Evolutionary conservation across 805 yeast genomes (phyloP).

Genomic region (Candida peoriensis): DNA sequence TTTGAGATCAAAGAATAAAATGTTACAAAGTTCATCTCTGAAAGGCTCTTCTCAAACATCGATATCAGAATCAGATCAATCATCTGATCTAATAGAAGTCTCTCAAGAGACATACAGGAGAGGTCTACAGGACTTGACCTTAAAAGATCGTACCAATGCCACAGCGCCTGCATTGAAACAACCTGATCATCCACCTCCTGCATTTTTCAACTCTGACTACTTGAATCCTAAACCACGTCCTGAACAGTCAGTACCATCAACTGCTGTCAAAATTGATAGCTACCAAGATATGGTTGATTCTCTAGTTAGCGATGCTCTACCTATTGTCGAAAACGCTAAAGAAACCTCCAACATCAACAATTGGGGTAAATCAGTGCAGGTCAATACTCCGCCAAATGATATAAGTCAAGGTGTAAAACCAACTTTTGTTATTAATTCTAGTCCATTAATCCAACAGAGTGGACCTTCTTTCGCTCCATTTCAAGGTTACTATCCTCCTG

Average conservation of each 20-base stretch:
- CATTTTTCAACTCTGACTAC: slow-evolving; percentile 8
- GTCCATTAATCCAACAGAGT: not conserved
- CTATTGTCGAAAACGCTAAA: too few relatives aligned
- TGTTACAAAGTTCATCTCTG: not conserved
- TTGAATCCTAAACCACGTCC: too few relatives aligned
- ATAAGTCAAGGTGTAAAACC: not conserved
- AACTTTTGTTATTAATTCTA: not conserved
- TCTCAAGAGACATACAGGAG: slow-evolving; percentile 1
- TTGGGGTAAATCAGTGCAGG: not conserved
- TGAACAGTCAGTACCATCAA: too few relatives aligned
- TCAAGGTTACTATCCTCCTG: not conserved
- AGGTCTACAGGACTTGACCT: not conserved
- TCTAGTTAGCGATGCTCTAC: slow-evolving; percentile 23
- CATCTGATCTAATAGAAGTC: slow-evolving; percentile 4
- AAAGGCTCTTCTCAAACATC: not conserved
- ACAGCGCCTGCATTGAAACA: slow-evolving; percentile 3
- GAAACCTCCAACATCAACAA: too few relatives aligned
- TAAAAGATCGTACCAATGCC: slow-evolving; percentile 1
- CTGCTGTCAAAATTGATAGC: slow-evolving; percentile 5
- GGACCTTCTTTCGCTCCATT: not conserved
- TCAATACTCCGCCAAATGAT: not conserved
- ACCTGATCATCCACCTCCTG: not conserved
- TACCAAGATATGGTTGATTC: slow-evolving; percentile 26
- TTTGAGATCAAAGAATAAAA: not conserved
- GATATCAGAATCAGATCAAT: not conserved